Conservation (phyloP, 208 protist genomes). For the Trypanosoma melophagium region DNA sequence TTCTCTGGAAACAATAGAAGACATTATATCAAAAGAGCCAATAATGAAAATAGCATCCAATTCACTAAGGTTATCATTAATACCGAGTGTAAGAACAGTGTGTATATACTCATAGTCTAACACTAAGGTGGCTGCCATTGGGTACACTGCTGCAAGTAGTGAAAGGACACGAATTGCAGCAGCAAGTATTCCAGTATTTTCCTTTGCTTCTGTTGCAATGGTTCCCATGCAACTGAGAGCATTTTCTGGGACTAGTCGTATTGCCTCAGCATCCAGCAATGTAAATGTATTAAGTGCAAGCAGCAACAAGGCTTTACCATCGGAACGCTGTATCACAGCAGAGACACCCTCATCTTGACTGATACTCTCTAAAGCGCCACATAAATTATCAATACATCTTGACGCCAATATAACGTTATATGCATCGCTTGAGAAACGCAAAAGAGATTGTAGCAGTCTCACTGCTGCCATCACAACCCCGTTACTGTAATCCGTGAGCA, state of each 20-base stretch:
- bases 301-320: constrained; percentile 23
- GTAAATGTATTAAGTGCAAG: constrained; percentile 29
- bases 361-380: constrained; percentile 15
- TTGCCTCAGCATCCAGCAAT: background rate
- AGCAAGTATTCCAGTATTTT: constrained; percentile 26
- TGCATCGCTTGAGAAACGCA: constrained; percentile 13
- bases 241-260: constrained; percentile 23
- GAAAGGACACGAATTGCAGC: constrained; percentile 38
- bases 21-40: constrained; percentile 70
- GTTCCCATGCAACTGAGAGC: constrained; percentile 44
- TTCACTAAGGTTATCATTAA: constrained; percentile 16
- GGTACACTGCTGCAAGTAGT: constrained; percentile 39
- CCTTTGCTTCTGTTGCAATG: constrained; percentile 36
- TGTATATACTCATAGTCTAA: constrained; percentile 72
- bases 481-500: constrained; percentile 38
- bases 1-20: constrained; percentile 40
- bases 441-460: constrained; percentile 21
- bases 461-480: constrained; percentile 33
- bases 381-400: constrained; percentile 25
- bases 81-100: constrained; percentile 23
- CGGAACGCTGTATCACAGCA: constrained; percentile 1
- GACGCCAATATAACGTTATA: constrained; percentile 31
- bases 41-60: constrained; percentile 37
- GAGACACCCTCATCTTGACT: constrained; percentile 26
- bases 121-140: constrained; percentile 53